Percentiles rank a stretch among this genome's conserved stretches.
Conservation (phyloP, 805 yeast species). For the Hanseniaspora lachancei region DNA sequence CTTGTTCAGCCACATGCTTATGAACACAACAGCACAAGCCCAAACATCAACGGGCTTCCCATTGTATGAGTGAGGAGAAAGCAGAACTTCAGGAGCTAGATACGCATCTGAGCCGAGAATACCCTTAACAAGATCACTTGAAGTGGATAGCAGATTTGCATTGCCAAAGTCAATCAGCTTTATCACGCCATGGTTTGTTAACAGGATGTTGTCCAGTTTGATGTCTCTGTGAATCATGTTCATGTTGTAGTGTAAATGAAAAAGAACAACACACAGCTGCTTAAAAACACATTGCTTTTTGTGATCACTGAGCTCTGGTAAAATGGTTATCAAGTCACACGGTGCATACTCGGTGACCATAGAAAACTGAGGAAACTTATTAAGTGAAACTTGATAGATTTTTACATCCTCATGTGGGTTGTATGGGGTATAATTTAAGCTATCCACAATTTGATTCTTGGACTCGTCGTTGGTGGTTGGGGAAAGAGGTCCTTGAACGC, state of each 20-base stretch:
- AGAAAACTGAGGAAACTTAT: slow-evolving; percentile 12
- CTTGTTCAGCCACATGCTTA: slow-evolving; percentile 74
- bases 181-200: slow-evolving; percentile 55
- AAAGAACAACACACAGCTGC: slow-evolving; percentile 66
- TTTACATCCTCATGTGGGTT: slow-evolving; percentile 11
- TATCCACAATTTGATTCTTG: background rate
- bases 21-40: slow-evolving; percentile 84
- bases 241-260: slow-evolving; percentile 51
- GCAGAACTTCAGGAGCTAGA: slow-evolving; percentile 79
- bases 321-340: slow-evolving; percentile 81
- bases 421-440: slow-evolving; percentile 8
- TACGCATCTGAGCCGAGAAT: slow-evolving; percentile 94
- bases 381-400: slow-evolving; percentile 5
- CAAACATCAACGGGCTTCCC: slow-evolving; percentile 83
- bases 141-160: slow-evolving; percentile 47
- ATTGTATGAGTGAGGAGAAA: slow-evolving; percentile 40
- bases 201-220: slow-evolving; percentile 88
- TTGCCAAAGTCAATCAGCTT: slow-evolving; percentile 91
- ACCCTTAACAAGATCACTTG: slow-evolving; percentile 46
- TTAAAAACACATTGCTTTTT: slow-evolving; percentile 73
- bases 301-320: slow-evolving; percentile 36
- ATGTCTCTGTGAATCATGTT: slow-evolving; percentile 90
- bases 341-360: slow-evolving; percentile 88
- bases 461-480: background rate
- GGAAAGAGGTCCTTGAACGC: background rate